Base-by-base conservation (phyloP, 139 green algal species). In the Edaphochlamys debaryana region DNA sequence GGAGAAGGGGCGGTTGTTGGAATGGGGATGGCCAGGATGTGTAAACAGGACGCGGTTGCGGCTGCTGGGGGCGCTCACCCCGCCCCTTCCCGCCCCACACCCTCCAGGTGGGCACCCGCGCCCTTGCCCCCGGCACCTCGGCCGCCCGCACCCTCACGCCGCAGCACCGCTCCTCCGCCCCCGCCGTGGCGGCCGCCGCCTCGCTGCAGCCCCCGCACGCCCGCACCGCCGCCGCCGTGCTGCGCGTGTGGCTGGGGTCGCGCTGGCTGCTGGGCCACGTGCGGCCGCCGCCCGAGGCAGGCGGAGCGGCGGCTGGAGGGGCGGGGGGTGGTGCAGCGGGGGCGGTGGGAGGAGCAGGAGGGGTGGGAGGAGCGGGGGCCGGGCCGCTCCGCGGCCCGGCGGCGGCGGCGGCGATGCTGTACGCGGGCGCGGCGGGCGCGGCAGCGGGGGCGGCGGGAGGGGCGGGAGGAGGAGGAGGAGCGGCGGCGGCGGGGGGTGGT, bases 251-350 rank as follows among this genome's bases (percentile, higher is more conserved):
- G 78, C 6, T 58, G 27, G 78, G 36, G 30, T 27, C 48, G n/a
- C 32, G 78, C 9, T 76, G 78, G 66, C 78, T 84, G 66, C 78
- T 76, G 64, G 78, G 63, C 63, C 9, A 42, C 32, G 3, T 82
- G 75, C 62, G 8, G 58, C 58, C 56, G 54, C 73, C 60, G 74
- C 74, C 74, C 2, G 13, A 69, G 64, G 36, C 36, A 36, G 50
- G 25, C 13, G 52, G 42, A 4, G 71, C 71, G 22, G 71, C 71
- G 22, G 50, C 52, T 0, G 67, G 17, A 38, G 40, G 11, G 29
- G 58, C 56, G 25, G 58, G 19, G 4, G 74, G 68, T 41, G 25
- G 7, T 48, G 71, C 52, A 15, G 52, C 34, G 8, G 70, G 19
- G 11, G 54, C 54, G 11, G 54, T 22, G 11, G 54, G 20, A 4